Conservation (phyloP, 2,329 filamentous ascomycete genomes). For the Sphaceloma murrayae region DNA sequence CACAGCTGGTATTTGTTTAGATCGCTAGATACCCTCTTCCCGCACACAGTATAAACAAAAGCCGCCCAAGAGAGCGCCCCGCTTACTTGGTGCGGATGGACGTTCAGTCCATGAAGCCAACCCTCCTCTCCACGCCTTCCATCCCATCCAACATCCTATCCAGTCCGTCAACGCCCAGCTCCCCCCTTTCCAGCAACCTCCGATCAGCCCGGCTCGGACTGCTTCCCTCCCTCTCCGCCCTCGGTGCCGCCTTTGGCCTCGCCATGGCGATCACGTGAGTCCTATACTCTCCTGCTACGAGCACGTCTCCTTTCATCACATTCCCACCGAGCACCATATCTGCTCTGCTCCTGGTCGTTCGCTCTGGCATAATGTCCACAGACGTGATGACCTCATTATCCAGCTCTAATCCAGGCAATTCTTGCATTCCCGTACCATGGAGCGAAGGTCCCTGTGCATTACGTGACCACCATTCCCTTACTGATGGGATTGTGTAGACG, state of each 20-base stretch:
- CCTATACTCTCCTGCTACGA: slow-evolving; percentile 37
- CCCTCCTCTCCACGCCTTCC: slow-evolving; percentile 23
- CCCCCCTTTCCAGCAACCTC: slow-evolving; percentile 35
- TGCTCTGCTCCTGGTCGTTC: neutral
- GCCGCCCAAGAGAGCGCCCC: too few species aligned
- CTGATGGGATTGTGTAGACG: slow-evolving; percentile 37
- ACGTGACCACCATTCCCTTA: slow-evolving; percentile 37
- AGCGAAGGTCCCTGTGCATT: slow-evolving; percentile 29
- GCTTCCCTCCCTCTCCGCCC: slow-evolving; percentile 25
- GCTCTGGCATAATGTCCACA: slow-evolving; percentile 34
- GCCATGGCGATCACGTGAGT: slow-evolving; percentile 34
- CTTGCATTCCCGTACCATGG: slow-evolving; percentile 33
- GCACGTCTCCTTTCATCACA: slow-evolving; percentile 36
- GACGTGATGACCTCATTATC: slow-evolving; percentile 36
- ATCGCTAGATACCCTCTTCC: slow-evolving; percentile 1
- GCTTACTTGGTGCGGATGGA: too few species aligned
- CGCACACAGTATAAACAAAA: too few species aligned
- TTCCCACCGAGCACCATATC: slow-evolving; percentile 22
- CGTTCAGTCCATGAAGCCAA: slow-evolving; percentile 12
- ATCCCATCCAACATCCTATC: slow-evolving; percentile 36
- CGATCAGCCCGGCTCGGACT: slow-evolving; percentile 30
- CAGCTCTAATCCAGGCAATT: slow-evolving; percentile 34
- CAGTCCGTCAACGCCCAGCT: slow-evolving; percentile 41
- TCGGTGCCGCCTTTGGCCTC: slow-evolving; percentile 26
- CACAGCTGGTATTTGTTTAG: neutral